Conservation (phyloP, 1,284 basidiomycete genomes). For the Agaricales sp. region DNA sequence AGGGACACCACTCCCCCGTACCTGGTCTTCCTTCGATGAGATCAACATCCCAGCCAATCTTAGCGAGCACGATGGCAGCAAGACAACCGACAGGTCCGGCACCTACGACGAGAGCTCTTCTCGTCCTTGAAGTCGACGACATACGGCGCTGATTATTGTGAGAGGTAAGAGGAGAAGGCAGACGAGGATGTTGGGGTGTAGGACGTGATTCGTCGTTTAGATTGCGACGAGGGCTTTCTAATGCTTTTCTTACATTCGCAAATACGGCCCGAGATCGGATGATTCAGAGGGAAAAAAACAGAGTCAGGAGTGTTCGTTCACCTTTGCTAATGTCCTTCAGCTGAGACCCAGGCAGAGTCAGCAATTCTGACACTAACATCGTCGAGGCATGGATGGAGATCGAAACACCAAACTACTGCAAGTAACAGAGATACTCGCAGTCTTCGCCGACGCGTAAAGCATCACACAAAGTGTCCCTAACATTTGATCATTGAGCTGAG, state of each 20-base stretch:
- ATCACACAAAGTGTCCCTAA: no score
- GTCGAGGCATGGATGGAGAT: no score
- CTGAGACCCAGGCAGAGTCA: no score
- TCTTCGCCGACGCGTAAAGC: no score
- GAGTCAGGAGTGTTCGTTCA: neutral
- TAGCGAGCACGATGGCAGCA: conserved; percentile 77
- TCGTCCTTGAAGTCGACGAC: conserved; percentile 10
- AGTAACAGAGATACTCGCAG: no score
- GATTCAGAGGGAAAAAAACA: neutral
- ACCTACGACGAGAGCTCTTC: conserved; percentile 60
- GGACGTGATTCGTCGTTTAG: neutral
- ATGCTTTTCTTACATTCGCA: neutral
- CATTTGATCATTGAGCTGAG: no score
- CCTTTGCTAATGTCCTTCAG: no score
- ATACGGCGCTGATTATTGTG: conserved; percentile 6
- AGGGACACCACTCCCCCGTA: conserved; percentile 27
- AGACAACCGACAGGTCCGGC: conserved; percentile 95
- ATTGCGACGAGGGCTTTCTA: conserved; percentile 1
- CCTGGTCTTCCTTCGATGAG: conserved; percentile 85
- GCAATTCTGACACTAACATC: no score
- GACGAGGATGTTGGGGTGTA: neutral
- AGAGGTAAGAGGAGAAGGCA: conserved; percentile 6
- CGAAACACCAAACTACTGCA: no score
- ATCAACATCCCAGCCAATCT: conserved; percentile 82
- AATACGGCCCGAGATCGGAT: conserved; percentile 3